A percentile compares a stretch with the other conserved stretches of the same genome.
These are phyloP conservation scores for Fraxinus americana DNA, from an alignment of 257 asterid species.

Conservation along the genomic window DNA sequence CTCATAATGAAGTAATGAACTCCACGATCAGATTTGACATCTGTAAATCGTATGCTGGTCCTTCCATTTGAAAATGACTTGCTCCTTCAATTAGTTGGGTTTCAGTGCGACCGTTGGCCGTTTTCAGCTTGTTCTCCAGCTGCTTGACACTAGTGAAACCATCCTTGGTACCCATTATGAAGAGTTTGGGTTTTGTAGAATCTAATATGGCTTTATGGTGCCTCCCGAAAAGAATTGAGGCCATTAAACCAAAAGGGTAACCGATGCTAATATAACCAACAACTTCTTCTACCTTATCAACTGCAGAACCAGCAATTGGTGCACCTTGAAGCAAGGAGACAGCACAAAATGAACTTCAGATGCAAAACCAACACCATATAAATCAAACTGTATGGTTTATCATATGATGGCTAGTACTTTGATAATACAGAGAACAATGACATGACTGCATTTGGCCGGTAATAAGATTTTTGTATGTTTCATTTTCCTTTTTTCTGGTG, in stretches of 20 bases:
- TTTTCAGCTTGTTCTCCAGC: conserved; percentile 70
- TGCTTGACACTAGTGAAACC: conserved; percentile 89
- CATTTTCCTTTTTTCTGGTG: no score
- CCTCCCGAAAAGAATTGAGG: conserved; percentile 46
- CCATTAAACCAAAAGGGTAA: conserved; percentile 68
- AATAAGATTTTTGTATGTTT: no score
- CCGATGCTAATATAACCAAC: conserved; percentile 74
- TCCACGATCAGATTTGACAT: conserved; percentile 56
- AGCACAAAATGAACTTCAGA: neutral
- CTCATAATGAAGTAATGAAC: conserved; percentile 48
- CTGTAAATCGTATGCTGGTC: conserved; percentile 71
- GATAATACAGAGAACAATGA: neutral
- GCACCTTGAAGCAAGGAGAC: conserved; percentile 49
- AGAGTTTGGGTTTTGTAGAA: conserved; percentile 77
- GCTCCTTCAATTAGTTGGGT: conserved; percentile 70
- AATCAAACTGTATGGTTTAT: neutral
- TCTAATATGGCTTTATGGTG: conserved; percentile 69
- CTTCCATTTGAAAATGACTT: conserved; percentile 88
- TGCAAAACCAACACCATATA: neutral
- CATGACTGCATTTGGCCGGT: no score
- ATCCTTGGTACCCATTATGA: conserved; percentile 80
- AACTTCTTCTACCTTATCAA: conserved; percentile 62
- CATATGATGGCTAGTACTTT: neutral
- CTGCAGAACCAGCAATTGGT: conserved; percentile 79
- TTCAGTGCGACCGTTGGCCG: conserved; percentile 57